Evolutionary conservation across 345 rosid species (phyloP), one percentile per base, ranked within the genome.

Genomic region (Pugionium cornutum): DNA sequence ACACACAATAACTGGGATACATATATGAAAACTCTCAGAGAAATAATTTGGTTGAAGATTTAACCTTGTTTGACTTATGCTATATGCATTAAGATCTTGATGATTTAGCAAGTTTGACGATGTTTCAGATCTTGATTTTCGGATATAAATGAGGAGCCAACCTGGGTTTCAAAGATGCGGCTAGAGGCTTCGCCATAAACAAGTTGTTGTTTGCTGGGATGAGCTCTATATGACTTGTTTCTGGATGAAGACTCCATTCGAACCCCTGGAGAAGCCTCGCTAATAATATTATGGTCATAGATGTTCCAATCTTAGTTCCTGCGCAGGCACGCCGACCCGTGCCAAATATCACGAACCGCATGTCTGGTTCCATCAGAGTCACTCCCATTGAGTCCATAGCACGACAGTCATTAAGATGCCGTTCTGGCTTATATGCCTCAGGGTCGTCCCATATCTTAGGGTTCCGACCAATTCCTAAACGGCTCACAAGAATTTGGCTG

Each of bases 181-280:
- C 35, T 7, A 76, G 40, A 31, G 84, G 78, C 30, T 75, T 39
- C 7, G 62, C 73, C 30, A 75, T 68, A 33, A 56, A 60, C 4
- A 74, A 37, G 42, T 44, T 67, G 1, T 49, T 47, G 9, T 62
- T 31, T 0, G 71, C 53, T 29, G 75, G 74, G 3, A 29, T 30
- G 4, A 80, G 78, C 33, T 68, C 68, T 29, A 78, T 42, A 4
- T 37, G 35, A 0, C 62, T 40, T 2, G 5, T 0, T 7, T 45
- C 40, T 0, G 54, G 47, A 2, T 79, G 83, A 33, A 53, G 5
- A 18, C 9, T 62, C 84, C 87, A 83, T 8, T 40, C 49, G 39
- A 81, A 83, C n/a, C 70, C 79, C 10, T 80, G 84, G n/a, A 80
- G 64, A 33, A 84, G 74, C 73, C 88, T 81, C 0, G 82, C 85